phyloP scores from a whole-genome alignment of 2,329 filamentous ascomycete genomes.

The Ophiocordyceps camponoti-saundersi region DNA sequence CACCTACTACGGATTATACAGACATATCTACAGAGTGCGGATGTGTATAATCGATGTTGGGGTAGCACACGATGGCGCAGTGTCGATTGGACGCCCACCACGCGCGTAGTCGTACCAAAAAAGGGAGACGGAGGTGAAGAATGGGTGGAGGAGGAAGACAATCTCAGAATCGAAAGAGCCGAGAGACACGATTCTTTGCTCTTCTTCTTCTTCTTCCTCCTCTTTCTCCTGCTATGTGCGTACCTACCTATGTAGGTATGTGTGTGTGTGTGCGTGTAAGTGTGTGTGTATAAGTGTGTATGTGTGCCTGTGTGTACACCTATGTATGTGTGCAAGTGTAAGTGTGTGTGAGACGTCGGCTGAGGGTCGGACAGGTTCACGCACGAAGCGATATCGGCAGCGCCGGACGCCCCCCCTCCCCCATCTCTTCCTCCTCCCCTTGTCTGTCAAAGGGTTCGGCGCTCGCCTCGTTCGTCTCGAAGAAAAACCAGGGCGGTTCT shows the following conservation, averaged over 20 bases:
- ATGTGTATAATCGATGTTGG: not conserved
- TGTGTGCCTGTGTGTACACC: too few species aligned
- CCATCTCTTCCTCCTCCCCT: not conserved
- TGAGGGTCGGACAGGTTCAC: not conserved
- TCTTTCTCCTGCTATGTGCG: too few species aligned
- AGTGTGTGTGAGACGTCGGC: not conserved
- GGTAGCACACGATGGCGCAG: conserved; percentile 1
- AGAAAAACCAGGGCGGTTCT: not conserved
- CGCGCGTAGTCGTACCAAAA: not conserved
- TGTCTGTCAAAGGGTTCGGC: too few species aligned
- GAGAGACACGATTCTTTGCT: too few species aligned
- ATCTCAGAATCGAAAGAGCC: not conserved
- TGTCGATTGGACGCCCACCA: not conserved
- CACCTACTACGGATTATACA: too few species aligned
- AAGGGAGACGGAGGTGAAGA: not conserved
- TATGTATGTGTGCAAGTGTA: too few species aligned
- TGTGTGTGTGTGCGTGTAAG: too few species aligned
- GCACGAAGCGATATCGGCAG: not conserved
- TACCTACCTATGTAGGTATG: too few species aligned
- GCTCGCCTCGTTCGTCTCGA: not conserved
- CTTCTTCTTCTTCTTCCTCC: too few species aligned
- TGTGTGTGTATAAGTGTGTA: too few species aligned
- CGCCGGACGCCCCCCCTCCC: not conserved
- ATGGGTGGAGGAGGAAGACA: too few species aligned
- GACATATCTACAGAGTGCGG: too few species aligned